Evolutionary conservation across 495 filamentous ascomycete species (phyloP).

Genomic region (Annulohypoxylon moriforme): DNA sequence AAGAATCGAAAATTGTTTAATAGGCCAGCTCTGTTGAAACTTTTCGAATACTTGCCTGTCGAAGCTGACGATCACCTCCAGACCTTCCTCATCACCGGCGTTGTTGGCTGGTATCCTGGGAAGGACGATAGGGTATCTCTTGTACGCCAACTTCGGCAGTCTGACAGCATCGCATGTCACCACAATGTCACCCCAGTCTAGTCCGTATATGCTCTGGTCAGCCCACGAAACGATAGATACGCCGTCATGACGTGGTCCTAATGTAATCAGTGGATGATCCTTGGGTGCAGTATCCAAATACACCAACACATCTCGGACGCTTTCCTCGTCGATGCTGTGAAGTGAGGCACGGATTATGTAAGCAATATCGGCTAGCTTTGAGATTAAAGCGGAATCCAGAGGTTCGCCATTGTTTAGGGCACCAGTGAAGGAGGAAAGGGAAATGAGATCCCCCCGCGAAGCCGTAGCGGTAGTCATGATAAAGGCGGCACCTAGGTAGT

Average conservation of each 20-base stretch:
- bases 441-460: slow-evolving; percentile 25
- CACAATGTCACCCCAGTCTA: slow-evolving; percentile 43
- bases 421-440: background rate
- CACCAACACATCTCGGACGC: slow-evolving; percentile 27
- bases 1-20: slow-evolving; percentile 27
- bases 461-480: slow-evolving; percentile 41
- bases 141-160: slow-evolving; percentile 34
- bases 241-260: slow-evolving; percentile 65
- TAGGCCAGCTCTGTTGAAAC: slow-evolving; percentile 22
- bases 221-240: slow-evolving; percentile 72
- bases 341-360: slow-evolving; percentile 32
- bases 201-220: slow-evolving; percentile 39
- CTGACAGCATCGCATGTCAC: slow-evolving; percentile 47
- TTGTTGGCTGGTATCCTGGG: slow-evolving; percentile 36
- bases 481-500: slow-evolving; percentile 48
- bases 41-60: slow-evolving; percentile 23
- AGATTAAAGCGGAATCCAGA: slow-evolving; percentile 7
- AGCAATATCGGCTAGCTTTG: slow-evolving; percentile 28
- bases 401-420: background rate
- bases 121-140: slow-evolving; percentile 47
- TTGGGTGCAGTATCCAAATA: slow-evolving; percentile 22
- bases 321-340: slow-evolving; percentile 26
- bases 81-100: slow-evolving; percentile 20
- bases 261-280: slow-evolving; percentile 25
- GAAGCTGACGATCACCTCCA: slow-evolving; percentile 47